Evolutionary conservation across 2,329 filamentous ascomycete species (phyloP), one percentile per base, ranked within the genome.

Genomic region (Pseudogymnoascus sp.): DNA sequence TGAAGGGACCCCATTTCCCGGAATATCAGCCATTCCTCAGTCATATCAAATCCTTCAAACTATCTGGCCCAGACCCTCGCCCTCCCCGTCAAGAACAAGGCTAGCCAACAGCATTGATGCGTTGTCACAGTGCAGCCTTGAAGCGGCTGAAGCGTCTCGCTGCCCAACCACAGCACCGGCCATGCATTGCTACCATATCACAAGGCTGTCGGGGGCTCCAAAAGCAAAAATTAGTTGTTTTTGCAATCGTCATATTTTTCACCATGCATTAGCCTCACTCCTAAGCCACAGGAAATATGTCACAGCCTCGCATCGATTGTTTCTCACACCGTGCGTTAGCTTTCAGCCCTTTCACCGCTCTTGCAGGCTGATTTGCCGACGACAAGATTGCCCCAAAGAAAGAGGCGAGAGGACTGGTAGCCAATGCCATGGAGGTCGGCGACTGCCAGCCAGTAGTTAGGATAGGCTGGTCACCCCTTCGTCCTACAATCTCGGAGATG

Each of bases 111-210:
- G 58, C 49, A 55, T 55, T 60, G 58, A 60, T 60, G 58, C 38
- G 58, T 60, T 60, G 58, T 16, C 58, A 73, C 66, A 64, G 71
- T 67, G 69, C 68, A 37, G 33, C 33, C 58, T 23, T 41, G 33
- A 72, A 75, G 77, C 74, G 75, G 76, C 70, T 76, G 75, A 64
- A 73, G 75, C 74, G 76, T 73, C 73, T 78, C 75, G 72, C 69
- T 79, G 76, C 79, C 79, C 79, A 81, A 81, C 78, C 72, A 73
- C 71, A 74, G 71, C 64, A 65, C 69, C 70, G 65, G 62, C 69
- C 69, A 65, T 66, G 60, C 61, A 62, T 55, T 65, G 65, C 74
- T 69, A 41, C 58, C 58, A 60, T 60, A 60, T 55, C 19, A 39
- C 35, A 39, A 60, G 58, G 58, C 58, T 41, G 58, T 7, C 26